Conservation (phyloP, 2,329 filamentous ascomycete species). For the Penicillium digitatum region DNA sequence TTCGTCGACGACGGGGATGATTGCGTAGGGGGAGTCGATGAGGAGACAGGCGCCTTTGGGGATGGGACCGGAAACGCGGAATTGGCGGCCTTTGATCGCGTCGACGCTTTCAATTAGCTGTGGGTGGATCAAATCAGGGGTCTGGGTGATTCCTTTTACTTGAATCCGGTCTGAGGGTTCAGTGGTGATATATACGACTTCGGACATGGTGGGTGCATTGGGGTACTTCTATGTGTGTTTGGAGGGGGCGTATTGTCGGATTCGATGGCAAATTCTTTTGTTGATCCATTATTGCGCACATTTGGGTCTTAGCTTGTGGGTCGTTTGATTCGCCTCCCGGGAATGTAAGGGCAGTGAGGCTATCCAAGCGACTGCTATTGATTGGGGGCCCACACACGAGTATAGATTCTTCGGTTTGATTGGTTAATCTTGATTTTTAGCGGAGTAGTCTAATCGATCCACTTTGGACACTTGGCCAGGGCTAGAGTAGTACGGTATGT, state of each 20-base stretch:
- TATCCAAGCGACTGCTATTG: constrained; percentile 8
- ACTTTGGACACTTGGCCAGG: neutral
- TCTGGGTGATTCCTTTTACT: constrained; percentile 12
- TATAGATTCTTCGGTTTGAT: neutral
- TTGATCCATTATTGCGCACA: neutral
- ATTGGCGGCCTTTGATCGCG: constrained; percentile 32
- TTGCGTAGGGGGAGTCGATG: constrained; percentile 30
- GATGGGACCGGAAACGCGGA: constrained; percentile 24
- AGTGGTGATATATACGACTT: constrained; percentile 19
- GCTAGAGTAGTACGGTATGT: neutral
- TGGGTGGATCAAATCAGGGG: constrained; percentile 28
- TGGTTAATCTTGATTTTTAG: neutral
- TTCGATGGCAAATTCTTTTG: neutral
- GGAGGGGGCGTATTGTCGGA: neutral
- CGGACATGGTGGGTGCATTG: constrained; percentile 15
- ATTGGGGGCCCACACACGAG: constrained; percentile 3
- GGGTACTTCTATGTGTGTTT: neutral
- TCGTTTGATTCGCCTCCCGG: neutral
- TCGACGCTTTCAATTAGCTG: constrained; percentile 26
- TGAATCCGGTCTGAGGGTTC: constrained; percentile 7
- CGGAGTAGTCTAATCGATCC: constrained; percentile 6
- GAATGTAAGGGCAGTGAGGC: neutral
- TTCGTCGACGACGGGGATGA: constrained; percentile 31
- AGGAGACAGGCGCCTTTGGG: constrained; percentile 27
- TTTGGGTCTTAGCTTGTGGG: neutral